Base-by-base conservation (phyloP, 139 green algal species). In the Asterochloris sp. region DNA sequence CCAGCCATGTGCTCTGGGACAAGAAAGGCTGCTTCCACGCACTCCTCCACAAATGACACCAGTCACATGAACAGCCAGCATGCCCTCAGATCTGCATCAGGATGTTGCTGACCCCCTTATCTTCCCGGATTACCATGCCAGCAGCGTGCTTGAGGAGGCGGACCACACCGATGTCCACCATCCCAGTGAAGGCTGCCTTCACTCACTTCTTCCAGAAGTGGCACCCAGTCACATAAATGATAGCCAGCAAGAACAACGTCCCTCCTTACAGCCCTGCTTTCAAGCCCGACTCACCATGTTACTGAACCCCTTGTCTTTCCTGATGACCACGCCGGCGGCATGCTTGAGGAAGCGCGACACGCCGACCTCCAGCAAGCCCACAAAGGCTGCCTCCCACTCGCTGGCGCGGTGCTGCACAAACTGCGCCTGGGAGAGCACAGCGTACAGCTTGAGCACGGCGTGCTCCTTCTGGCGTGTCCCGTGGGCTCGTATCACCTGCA, bases 361-460 rank as follows among this genome's bases (percentile, higher is more conserved):
- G 38, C 67, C 67, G 28, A 83, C 23, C 21, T 61, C 68, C 29
- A 83, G 19, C 64, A 83, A 47, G 38, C 78, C 78, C 38, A 76
- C 28, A 47, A 83, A 83, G 21, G 78, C 78, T 11, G 64, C 66
- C 21, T 64, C 67, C 78, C 78, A 83, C 13, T 76, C 78, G 12
- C 23, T 38, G 21, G 78, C 78, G 28, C 76, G 78, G 38, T 67
- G 67, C 38, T 64, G 47, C 67, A 83, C 78, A 68, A 76, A 83
- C 66, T 64, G 29, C 1, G 78, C 78, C 38, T 83, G 78, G 17
- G 17, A 60, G 8, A 83, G 78, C 38, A 83, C 78, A n/a, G 78
- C 78, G 13, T 83, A 83, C 47, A 83, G 78, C 67, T 83, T 83
- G 23, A 83, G 78, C 28, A 83, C 76, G 78, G 78, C 78, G 29